Percentiles rank a stretch among this genome's conserved stretches.
Evolutionary conservation across 352 stramenopile species (phyloP).

Genomic region (Phytophthora nicotianae): DNA sequence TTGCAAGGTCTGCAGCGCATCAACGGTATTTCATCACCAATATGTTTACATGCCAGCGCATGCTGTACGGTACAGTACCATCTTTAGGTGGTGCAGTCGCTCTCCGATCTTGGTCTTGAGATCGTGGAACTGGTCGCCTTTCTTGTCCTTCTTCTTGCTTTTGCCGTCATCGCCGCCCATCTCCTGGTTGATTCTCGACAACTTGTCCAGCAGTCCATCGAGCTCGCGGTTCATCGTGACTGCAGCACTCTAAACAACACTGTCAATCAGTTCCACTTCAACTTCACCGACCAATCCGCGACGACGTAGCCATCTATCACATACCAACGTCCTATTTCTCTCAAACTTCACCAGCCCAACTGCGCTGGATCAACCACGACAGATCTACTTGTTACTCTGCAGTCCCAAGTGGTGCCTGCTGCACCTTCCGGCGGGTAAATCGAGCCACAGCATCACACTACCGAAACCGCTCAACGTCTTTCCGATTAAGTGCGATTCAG

Average conservation of each 20-base stretch:
- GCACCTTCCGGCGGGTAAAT: constrained; percentile 33
- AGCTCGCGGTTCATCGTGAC: constrained; percentile 73
- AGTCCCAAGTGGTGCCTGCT: constrained; percentile 9
- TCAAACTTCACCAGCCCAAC: neutral
- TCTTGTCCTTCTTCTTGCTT: constrained; percentile 71
- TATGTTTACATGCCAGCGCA: neutral
- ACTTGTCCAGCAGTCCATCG: constrained; percentile 75
- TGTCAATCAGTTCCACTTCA: constrained; percentile 34
- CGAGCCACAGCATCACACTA: constrained; percentile 6
- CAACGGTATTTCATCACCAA: constrained; percentile 3
- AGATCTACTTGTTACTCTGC: neutral
- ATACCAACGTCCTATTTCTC: constrained; percentile 7
- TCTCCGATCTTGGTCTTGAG: constrained; percentile 83
- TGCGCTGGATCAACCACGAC: constrained; percentile 3
- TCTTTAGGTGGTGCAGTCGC: constrained; percentile 77
- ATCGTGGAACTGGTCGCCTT: constrained; percentile 77
- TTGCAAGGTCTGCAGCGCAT: constrained; percentile 60
- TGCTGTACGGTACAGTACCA: constrained; percentile 35
- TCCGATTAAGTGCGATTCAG: constrained; percentile 31
- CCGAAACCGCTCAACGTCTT: constrained; percentile 15
- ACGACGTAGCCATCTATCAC: constrained; percentile 19
- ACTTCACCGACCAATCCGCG: constrained; percentile 33
- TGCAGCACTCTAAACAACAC: constrained; percentile 13
- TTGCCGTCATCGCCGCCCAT: constrained; percentile 78
- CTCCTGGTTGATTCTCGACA: constrained; percentile 79